phyloP scores from a whole-genome alignment of 768 basidiomycete species.

The Tricholoma flavovirens region DNA sequence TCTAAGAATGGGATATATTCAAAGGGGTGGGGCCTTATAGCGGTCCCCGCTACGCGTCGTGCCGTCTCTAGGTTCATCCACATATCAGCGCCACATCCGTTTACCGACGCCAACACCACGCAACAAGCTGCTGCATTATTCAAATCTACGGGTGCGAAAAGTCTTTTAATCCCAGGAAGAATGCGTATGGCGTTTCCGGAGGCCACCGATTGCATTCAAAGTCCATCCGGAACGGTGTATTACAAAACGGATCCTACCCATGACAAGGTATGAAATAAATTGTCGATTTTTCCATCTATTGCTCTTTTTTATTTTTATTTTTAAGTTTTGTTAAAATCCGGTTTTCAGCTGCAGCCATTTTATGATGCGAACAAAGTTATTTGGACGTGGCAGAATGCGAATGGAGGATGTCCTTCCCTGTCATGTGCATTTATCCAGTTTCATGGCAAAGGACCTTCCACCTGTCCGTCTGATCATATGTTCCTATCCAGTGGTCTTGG shows the following conservation, averaged over 20 bases:
- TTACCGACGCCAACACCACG: constrained; percentile 31
- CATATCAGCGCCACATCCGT: constrained; percentile 42
- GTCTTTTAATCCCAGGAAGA: constrained; percentile 38
- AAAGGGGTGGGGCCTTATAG: constrained; percentile 33
- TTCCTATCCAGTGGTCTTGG: constrained; percentile 45
- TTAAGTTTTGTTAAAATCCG: too few species aligned
- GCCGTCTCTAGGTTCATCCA: constrained; percentile 28
- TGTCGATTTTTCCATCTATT: too few species aligned
- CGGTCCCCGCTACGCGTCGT: constrained; percentile 23
- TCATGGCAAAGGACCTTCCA: constrained; percentile 36
- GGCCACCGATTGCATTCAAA: constrained; percentile 29
- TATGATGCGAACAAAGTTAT: constrained; percentile 35
- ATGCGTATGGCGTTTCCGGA: constrained; percentile 27
- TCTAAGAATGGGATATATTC: constrained; percentile 10
- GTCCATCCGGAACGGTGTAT: constrained; percentile 18
- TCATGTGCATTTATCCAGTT: constrained; percentile 43
- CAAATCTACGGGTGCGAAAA: constrained; percentile 31
- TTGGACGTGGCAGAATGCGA: constrained; percentile 32
- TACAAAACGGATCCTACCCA: constrained; percentile 44
- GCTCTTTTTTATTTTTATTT: too few species aligned
- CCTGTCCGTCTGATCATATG: constrained; percentile 34
- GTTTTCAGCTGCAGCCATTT: constrained; percentile 41
- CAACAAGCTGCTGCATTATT: constrained; percentile 38
- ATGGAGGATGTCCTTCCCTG: constrained; percentile 32
- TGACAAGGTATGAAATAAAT: constrained; percentile 31